Conservation (phyloP, 495 filamentous ascomycete genomes). For the Neurospora cerealis region DNA sequence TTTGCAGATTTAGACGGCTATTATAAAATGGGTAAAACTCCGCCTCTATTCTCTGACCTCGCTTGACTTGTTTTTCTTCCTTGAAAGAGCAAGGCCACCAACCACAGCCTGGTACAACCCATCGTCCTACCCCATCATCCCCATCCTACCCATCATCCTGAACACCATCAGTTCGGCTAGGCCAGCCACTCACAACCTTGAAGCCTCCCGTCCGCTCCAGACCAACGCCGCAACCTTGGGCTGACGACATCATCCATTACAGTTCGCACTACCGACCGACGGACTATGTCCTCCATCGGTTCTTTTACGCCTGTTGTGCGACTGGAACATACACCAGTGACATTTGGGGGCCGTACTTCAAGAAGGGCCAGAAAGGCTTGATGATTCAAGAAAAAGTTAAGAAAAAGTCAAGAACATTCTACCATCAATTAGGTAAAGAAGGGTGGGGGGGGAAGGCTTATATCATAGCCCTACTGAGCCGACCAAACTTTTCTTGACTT, state of each 20-base stretch:
- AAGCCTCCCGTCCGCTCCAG: not conserved
- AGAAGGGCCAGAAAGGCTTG: too few species aligned
- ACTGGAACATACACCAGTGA: not conserved
- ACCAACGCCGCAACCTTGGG: not conserved
- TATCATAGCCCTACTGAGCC: too few species aligned
- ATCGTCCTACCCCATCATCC: not conserved
- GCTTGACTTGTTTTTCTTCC: too few species aligned
- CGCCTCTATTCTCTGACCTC: too few species aligned
- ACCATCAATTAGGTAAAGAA: too few species aligned
- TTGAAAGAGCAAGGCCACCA: too few species aligned
- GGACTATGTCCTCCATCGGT: not conserved
- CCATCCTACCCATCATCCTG: not conserved
- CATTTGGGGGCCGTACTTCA: too few species aligned
- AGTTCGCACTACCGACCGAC: not conserved
- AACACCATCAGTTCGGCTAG: not conserved
- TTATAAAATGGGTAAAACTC: too few species aligned
- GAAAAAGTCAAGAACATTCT: too few species aligned
- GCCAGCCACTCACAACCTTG: not conserved
- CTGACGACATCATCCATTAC: not conserved
- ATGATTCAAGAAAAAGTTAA: too few species aligned
- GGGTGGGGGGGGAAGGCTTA: too few species aligned
- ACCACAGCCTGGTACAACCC: not conserved
- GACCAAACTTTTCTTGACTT: too few species aligned
- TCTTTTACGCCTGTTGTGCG: not conserved
- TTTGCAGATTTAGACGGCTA: not conserved